Conservation (phyloP, 176 grass and related monocot species). For the Aegilops bicornis region DNA sequence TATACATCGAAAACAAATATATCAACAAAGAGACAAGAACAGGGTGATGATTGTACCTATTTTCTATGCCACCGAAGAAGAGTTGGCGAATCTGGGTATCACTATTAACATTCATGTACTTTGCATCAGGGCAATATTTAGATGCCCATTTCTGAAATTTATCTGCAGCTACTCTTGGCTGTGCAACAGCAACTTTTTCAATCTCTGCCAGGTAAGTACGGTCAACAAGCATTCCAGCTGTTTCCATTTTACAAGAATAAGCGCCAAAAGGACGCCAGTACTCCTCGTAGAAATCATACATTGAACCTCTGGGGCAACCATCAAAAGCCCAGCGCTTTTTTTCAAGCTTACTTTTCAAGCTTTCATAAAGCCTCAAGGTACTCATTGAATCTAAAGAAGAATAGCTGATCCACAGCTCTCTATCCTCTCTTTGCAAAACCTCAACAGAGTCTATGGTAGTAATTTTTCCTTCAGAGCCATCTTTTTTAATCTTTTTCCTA, state of each 20-base stretch:
- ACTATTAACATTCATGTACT: slow-evolving; percentile 95
- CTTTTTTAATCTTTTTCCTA: slow-evolving; percentile 86
- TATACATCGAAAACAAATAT: not conserved
- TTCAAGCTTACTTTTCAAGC: slow-evolving; percentile 74
- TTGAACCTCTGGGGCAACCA: slow-evolving; percentile 57
- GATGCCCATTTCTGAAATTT: slow-evolving; percentile 90
- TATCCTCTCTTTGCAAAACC: slow-evolving; percentile 83
- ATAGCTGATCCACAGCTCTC: slow-evolving; percentile 75
- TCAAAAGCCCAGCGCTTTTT: slow-evolving; percentile 59
- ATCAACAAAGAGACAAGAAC: not conserved
- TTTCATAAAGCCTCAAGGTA: slow-evolving; percentile 77
- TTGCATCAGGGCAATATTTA: slow-evolving; percentile 87
- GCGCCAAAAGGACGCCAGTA: slow-evolving; percentile 90
- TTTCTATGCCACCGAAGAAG: slow-evolving; percentile 78
- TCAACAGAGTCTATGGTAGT: slow-evolving; percentile 59
- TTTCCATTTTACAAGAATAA: slow-evolving; percentile 89
- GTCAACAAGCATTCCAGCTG: slow-evolving; percentile 83
- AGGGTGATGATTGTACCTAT: slow-evolving; percentile 48
- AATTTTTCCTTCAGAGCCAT: slow-evolving; percentile 74
- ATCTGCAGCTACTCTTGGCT: slow-evolving; percentile 66
- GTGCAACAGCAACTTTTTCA: slow-evolving; percentile 74
- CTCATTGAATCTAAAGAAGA: slow-evolving; percentile 90
- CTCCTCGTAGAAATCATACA: slow-evolving; percentile 91
- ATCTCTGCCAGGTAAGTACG: slow-evolving; percentile 70
- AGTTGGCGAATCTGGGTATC: slow-evolving; percentile 88